Percentiles rank a stretch among this genome's conserved stretches.
phyloP scores from a whole-genome alignment of 2,329 filamentous ascomycete species.

The Calonectria henricotiae region DNA sequence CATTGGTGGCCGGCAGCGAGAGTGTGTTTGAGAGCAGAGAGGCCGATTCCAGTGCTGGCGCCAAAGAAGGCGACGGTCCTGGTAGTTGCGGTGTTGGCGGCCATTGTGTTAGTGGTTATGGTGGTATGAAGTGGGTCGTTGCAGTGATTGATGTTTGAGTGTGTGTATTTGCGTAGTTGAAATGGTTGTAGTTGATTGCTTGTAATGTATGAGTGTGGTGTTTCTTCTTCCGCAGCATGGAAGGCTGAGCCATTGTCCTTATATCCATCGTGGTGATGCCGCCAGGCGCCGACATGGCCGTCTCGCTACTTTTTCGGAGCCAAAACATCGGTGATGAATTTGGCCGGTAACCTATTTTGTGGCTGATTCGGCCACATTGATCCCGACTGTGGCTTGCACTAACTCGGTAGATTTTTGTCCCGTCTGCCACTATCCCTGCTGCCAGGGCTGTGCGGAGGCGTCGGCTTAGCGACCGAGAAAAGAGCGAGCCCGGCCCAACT shows the following conservation, averaged over 20 bases:
- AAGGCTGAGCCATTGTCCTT: neutral
- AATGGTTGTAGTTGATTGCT: neutral
- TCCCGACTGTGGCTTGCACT: slow-evolving; percentile 3
- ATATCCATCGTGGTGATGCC: slow-evolving; percentile 6
- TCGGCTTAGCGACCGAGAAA: slow-evolving; percentile 9
- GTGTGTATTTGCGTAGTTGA: neutral
- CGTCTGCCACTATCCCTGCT: neutral
- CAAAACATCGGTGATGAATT: neutral
- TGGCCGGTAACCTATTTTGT: neutral
- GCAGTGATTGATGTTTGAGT: neutral
- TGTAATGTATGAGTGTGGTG: slow-evolving; percentile 2
- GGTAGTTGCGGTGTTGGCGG: slow-evolving; percentile 32
- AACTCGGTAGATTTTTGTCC: neutral
- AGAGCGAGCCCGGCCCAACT: neutral
- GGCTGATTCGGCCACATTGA: neutral
- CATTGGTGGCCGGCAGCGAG: slow-evolving; percentile 63
- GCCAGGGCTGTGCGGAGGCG: neutral
- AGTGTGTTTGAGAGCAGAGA: slow-evolving; percentile 63
- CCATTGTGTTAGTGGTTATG: slow-evolving; percentile 10
- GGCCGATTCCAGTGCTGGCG: slow-evolving; percentile 67
- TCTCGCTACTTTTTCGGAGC: slow-evolving; percentile 17
- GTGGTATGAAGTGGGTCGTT: neutral
- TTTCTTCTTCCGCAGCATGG: neutral
- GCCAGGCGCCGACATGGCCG: neutral
- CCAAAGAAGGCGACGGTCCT: slow-evolving; percentile 69